Evolutionary conservation across 23 red algal species (phyloP), one percentile per base, ranked within the genome.

Genomic region (Agarophyton chilense): DNA sequence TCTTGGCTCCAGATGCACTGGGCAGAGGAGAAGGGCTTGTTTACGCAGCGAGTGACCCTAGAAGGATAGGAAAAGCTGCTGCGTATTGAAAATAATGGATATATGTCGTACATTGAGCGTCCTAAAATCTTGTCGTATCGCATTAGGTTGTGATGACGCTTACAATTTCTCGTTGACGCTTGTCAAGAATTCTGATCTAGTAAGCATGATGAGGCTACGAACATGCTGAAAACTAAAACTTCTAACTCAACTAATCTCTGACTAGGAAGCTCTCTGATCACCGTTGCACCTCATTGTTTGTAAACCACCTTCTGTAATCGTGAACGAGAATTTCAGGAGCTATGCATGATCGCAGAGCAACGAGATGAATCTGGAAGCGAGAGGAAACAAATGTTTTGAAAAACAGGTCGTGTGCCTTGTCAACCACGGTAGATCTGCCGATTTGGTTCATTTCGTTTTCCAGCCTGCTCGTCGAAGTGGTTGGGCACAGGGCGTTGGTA

Each of bases 41-140:
- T 21, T 90, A 86, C 62, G 95, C 90, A 45, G 95, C 90, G 11
- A 90, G 82, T 71, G 95, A 98, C 61, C 95, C 90, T 29, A 57
- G 95, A 35, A 79, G 92, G 44, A 78, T 80, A 51, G 95, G 95
- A 53, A 61, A 66, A 35, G 95, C 95, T 24, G 95, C 95, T 25
- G 95, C 95, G 32, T 95, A 95, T 71, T 95, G 72, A 94, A 65
- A 29, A 46, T 55, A 35, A 46, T 55, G 12, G 4, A 33, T 65
- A 2, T 35, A 26, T 47, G 44, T 47, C 12, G 44, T 47, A 35
- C 29, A 65, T 1, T 16, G 8, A 36, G 29, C 35, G 31, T 18
- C 0, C 60, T 24, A 31, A 29, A 29, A 10, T 36, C 32, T 36
- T 36, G 60, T 65, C 17, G 31, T 24, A 35, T 65, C 60, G 35